phyloP scores from a whole-genome alignment of 352 stramenopile genomes.

The Blastocystis sp. region DNA sequence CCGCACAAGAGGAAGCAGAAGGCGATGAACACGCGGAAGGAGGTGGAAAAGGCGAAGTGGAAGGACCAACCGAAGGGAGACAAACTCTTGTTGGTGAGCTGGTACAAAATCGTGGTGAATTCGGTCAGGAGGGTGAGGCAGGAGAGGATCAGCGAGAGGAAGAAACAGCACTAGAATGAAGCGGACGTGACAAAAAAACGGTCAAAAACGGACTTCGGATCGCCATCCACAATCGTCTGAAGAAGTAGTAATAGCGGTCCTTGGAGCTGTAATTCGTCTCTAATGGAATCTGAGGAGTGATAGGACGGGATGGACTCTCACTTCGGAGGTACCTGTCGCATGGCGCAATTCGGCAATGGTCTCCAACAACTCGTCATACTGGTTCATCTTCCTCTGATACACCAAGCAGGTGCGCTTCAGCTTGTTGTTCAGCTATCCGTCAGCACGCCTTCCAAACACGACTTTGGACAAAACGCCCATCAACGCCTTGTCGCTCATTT shows the following conservation, averaged over 20 bases:
- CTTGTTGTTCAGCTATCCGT: neutral
- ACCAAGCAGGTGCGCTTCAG: neutral
- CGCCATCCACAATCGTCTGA: neutral
- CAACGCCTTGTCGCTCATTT: neutral
- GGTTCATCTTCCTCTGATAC: conserved; percentile 27
- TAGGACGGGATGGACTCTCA: neutral
- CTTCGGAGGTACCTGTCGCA: neutral
- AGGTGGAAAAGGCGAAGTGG: neutral
- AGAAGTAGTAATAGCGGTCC: neutral
- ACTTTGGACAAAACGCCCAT: neutral
- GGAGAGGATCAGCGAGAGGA: conserved; percentile 7
- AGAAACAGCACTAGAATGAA: neutral
- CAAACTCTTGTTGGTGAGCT: neutral
- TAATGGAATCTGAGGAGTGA: neutral
- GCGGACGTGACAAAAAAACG: too few species aligned
- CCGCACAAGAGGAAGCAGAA: neutral
- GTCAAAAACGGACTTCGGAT: neutral
- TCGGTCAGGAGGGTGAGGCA: neutral
- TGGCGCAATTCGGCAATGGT: neutral
- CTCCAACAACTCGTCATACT: conserved; percentile 21
- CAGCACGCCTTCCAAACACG: neutral
- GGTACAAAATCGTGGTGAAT: conserved; percentile 4
- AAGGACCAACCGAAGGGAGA: neutral
- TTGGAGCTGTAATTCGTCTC: neutral
- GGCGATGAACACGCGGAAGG: neutral